Conservation (phyloP, 2,329 filamentous ascomycete genomes). For the Fonsecaea monophora region DNA sequence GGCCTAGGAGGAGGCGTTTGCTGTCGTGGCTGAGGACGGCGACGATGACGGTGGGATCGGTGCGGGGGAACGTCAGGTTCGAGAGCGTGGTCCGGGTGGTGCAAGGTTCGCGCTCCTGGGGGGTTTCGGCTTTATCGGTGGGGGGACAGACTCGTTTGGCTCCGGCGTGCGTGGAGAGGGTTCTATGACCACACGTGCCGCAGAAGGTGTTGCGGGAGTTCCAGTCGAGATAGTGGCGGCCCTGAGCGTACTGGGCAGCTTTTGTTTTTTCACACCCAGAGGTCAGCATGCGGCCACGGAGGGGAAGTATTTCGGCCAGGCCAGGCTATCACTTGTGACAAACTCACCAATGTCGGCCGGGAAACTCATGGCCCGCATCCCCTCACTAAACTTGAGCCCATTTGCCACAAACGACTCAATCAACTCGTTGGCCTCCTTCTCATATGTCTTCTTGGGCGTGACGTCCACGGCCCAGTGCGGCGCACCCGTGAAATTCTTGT, state of each 20-base stretch:
- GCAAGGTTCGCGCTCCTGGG: conserved; percentile 70
- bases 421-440: conserved; percentile 67
- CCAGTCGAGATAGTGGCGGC: conserved; percentile 89
- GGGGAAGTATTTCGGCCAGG: neutral
- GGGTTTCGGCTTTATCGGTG: conserved; percentile 50
- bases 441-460: conserved; percentile 71
- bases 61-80: conserved; percentile 90
- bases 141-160: conserved; percentile 55
- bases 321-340: neutral
- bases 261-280: conserved; percentile 46
- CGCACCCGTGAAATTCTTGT: conserved; percentile 72
- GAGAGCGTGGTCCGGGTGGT: conserved; percentile 83
- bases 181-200: conserved; percentile 82
- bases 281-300: neutral
- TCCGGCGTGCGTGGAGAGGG: conserved; percentile 61
- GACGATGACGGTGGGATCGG: conserved; percentile 94
- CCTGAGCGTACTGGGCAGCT: conserved; percentile 88
- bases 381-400: conserved; percentile 70
- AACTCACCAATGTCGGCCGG: conserved; percentile 65
- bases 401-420: conserved; percentile 65
- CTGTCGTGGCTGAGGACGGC: conserved; percentile 84
- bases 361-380: conserved; percentile 68
- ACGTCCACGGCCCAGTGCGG: conserved; percentile 92
- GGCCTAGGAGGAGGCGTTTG: conserved; percentile 78
- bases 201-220: conserved; percentile 93